Evolutionary conservation across 2,329 filamentous ascomycete species (phyloP), one percentile per base, ranked within the genome.

Genomic region (Sporothrix variecibatus): DNA sequence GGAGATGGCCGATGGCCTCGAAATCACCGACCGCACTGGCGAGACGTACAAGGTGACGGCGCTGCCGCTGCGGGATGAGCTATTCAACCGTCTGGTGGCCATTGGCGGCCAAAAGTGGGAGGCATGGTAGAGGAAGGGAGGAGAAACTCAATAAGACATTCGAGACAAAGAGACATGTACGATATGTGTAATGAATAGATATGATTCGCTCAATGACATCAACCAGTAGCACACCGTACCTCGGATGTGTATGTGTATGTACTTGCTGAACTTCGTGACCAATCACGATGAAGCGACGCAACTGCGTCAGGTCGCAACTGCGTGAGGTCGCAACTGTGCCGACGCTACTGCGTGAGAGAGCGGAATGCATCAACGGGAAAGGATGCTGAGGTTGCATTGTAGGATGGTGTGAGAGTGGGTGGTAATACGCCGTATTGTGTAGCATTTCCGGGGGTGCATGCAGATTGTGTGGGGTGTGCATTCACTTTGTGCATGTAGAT

Each of bases 41-140:
- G 87, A 26, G 20, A 84, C 83, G 71, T 87, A 86, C 75, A 88
- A 89, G 71, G 81, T 96, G 1, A 97, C 92, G 7, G 93, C 93
- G 0, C 86, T 95, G 80, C 86, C 88, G 40, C 82, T 92, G 79
- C 82, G 94, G 93, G 62, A 96, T 78, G 92, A 95, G 82, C 80
- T 97, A 58, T 77, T 77, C 31, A 77, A 77, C 31, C 65, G 76
- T 5, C 69, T 77, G 3, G 68, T 75, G 6, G 89, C 92, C 1
- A 93, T 95, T 82, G 93, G 93, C 0, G 87, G 87, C 17, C 93
- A 96, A 86, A 94, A 94, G 85, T 96, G 93, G 94, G 92, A 94
- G 84, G 87, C 88, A 73, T 93, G 89, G 90, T 95, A 69, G 43
- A 28, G 20, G 58, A 9, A 9, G 56, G n/a, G 15, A 49, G 43